Conservation (phyloP, 1,139 yeast species). For the Nakaseomyces delphensis region DNA sequence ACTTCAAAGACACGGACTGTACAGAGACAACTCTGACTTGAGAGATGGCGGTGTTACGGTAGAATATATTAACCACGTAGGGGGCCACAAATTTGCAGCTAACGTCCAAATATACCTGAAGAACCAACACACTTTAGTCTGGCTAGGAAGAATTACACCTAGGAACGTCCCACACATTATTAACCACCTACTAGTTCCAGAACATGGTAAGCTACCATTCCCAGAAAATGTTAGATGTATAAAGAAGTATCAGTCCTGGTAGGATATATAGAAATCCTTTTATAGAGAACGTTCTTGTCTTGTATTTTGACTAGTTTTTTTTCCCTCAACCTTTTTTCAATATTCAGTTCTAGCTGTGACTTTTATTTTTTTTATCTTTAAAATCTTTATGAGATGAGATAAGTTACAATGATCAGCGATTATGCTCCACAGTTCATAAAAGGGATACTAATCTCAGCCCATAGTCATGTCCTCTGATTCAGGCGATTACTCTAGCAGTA, state of each 20-base stretch:
- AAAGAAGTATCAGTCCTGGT: constrained; percentile 27
- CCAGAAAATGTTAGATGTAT: constrained; percentile 32
- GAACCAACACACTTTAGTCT: constrained; percentile 60
- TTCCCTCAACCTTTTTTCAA: neutral
- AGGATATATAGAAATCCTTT: constrained; percentile 1
- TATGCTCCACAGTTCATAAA: too few relatives aligned
- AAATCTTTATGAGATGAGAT: too few relatives aligned
- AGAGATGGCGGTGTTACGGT: constrained; percentile 70
- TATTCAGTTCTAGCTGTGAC: neutral
- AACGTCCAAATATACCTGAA: constrained; percentile 69
- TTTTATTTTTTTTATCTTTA: neutral
- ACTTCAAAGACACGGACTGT: constrained; percentile 57
- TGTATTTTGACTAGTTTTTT: neutral
- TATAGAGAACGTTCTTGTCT: neutral
- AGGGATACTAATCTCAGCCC: too few relatives aligned
- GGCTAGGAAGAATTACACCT: constrained; percentile 85
- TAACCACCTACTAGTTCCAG: constrained; percentile 39
- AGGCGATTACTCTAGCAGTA: constrained; percentile 7
- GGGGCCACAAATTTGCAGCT: constrained; percentile 93
- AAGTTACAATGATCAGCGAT: too few relatives aligned
- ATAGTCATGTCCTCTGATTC: constrained; percentile 4
- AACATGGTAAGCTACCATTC: constrained; percentile 24
- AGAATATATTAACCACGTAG: constrained; percentile 71
- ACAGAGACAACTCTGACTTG: constrained; percentile 65
- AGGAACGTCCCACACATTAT: constrained; percentile 64